Evolutionary conservation across 1,284 basidiomycete genomes (phyloP).

Genomic region (Amylostereum areolatum): DNA sequence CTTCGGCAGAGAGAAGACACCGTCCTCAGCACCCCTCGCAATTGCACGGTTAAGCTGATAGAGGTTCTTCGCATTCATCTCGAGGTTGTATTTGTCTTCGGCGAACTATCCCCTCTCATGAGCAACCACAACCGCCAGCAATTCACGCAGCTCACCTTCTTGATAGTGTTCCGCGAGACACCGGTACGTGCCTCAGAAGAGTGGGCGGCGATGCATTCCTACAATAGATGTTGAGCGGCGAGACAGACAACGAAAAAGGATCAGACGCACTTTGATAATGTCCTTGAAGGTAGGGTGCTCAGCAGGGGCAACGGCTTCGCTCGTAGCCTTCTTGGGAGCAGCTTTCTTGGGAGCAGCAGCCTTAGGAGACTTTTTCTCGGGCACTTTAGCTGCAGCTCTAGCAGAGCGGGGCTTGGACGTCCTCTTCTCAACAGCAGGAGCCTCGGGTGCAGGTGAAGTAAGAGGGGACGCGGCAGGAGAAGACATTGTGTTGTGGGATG

Average conservation of each 20-base stretch:
- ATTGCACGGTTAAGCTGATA: conserved; percentile 73
- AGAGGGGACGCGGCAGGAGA: conserved; percentile 16
- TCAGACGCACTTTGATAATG: conserved; percentile 45
- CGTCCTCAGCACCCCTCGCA: conserved; percentile 55
- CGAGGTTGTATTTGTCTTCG: conserved; percentile 65
- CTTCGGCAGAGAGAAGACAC: conserved; percentile 69
- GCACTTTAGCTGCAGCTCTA: conserved; percentile 34
- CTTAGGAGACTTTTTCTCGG: conserved; percentile 27
- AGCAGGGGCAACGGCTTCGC: conserved; percentile 11
- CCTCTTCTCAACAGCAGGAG: conserved; percentile 11
- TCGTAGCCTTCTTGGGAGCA: conserved; percentile 16
- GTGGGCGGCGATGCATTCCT: conserved; percentile 68
- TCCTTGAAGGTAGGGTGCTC: conserved; percentile 56
- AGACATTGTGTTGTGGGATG: conserved; percentile 10
- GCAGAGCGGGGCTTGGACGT: conserved; percentile 11
- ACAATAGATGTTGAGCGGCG: conserved; percentile 4
- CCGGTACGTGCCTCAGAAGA: conserved; percentile 64
- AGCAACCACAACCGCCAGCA: conserved; percentile 3
- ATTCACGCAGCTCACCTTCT: conserved; percentile 48
- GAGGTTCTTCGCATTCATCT: conserved; percentile 48
- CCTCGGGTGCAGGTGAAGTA: conserved; percentile 11
- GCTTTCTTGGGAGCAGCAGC: conserved; percentile 20
- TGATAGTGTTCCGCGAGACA: conserved; percentile 73
- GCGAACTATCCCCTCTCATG: conserved; percentile 47
- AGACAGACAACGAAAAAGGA: conserved; percentile 8